Evolutionary conservation across 768 basidiomycete species (phyloP), one percentile per base, ranked within the genome.

Genomic region (Lentinula raphanica): DNA sequence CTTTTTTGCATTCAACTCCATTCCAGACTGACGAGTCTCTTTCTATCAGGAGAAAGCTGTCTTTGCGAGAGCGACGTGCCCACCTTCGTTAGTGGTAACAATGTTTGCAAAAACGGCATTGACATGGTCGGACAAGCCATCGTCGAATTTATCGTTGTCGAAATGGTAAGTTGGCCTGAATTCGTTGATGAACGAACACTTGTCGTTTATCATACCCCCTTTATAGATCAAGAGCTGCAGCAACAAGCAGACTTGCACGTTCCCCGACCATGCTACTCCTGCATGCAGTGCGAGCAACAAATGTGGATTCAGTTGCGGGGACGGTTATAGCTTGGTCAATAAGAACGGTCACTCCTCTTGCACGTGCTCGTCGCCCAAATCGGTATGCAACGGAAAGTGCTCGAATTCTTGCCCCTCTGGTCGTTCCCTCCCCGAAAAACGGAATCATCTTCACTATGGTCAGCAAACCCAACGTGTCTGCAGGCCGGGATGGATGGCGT

Each of bases 381-480:
- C 54, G n/a, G 60, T 67, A 25, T 75, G 74, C 64, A 72, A 73
- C 56, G 70, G 69, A 44, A 9, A 61, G 27, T 76, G 72, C 59
- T 62, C 64, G 35, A 8, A 25, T 21, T 9, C 58, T 17, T 63
- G 59, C 50, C 63, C 60, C 13, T 55, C 60, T 38, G 23, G 5
- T 27, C 28, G 29, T 19, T 25, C 49, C 31, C 31, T 38, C 17
- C 46, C 46, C 11, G 38, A 31, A 1, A 62, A 64, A 27, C 38
- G 35, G 35, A 62, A 68, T 38, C 48, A 58, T n/a, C 56, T 63
- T 23, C 56, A 56, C 56, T 60, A 58, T 57, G 56, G 65, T 28
- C 65, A 58, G 57, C 65, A 68, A 35, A 64, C 62, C 45, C 29
- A 62, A n/a, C 51, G 49, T 11, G 38, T 39, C 27, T 74, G 74